Conservation (phyloP, 768 basidiomycete species). For the Cyclocybe cylindracea region DNA sequence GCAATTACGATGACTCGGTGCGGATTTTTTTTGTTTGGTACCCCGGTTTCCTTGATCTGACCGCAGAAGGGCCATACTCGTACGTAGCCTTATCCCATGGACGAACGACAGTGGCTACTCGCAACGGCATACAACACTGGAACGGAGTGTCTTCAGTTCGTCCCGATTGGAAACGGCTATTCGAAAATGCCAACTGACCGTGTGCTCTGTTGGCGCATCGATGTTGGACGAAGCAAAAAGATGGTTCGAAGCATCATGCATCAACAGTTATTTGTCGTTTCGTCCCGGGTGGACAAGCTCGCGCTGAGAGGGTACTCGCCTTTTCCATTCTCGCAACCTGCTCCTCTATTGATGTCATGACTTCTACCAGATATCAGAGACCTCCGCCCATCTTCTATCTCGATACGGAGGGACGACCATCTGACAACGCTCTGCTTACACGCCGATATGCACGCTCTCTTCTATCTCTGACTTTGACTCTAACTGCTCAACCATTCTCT, state of each 20-base stretch:
- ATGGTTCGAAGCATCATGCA: constrained; percentile 86
- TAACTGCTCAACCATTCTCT: no score
- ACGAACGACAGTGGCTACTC: constrained; percentile 87
- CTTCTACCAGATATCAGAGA: constrained; percentile 61
- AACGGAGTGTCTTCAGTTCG: constrained; percentile 82
- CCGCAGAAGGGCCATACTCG: no score
- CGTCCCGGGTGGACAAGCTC: constrained; percentile 66
- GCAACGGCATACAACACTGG: constrained; percentile 85
- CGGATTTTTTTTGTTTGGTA: constrained; percentile 27
- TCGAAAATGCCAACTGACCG: not conserved
- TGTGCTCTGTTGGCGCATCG: constrained; percentile 52
- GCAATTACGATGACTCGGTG: constrained; percentile 51
- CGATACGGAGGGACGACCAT: constrained; percentile 38
- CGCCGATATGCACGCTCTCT: no score
- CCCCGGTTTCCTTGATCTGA: constrained; percentile 16
- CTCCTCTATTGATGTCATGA: not conserved
- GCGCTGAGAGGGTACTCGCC: constrained; percentile 65
- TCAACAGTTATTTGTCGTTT: constrained; percentile 76
- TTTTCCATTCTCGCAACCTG: not conserved
- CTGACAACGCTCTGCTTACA: no score
- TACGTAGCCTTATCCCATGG: constrained; percentile 70
- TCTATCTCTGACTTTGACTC: no score
- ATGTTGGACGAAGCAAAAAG: constrained; percentile 78
- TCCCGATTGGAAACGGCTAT: constrained; percentile 18
- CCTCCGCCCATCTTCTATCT: constrained; percentile 66